These are phyloP conservation scores for Phlebiopsis flavidoalba DNA, from an alignment of 768 basidiomycete genomes.

Conservation along the genomic window DNA sequence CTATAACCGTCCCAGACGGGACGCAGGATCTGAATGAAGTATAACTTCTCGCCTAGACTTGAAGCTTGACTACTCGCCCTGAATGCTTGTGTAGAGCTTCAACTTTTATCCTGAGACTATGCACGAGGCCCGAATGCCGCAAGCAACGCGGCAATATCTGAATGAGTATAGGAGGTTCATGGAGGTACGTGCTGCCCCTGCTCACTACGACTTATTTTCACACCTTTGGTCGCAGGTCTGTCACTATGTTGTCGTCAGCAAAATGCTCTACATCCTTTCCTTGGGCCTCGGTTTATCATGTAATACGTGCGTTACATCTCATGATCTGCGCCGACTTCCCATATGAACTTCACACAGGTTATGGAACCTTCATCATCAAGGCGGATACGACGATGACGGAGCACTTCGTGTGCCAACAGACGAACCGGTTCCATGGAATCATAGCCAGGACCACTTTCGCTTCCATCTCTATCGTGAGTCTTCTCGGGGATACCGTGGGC, in stretches of 20 bases:
- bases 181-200: neutral
- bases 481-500: neutral
- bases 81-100: neutral
- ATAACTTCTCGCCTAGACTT: neutral
- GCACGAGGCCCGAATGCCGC: neutral
- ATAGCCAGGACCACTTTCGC: conserved; percentile 1
- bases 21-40: neutral
- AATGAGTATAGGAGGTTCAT: neutral
- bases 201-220: neutral
- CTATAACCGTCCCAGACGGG: neutral
- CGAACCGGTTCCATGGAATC: neutral
- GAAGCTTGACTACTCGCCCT: neutral
- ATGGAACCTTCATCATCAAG: neutral
- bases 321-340: neutral
- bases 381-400: neutral
- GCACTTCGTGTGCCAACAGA: neutral
- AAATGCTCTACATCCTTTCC: neutral
- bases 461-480: neutral
- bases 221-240: neutral
- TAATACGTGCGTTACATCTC: neutral
- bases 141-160: neutral
- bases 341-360: neutral
- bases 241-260: neutral
- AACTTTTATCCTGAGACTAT: neutral
- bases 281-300: neutral